Evolutionary conservation across 805 yeast species (phyloP), one percentile per base, ranked within the genome.

Genomic region (Saccharomycopsis sp.): DNA sequence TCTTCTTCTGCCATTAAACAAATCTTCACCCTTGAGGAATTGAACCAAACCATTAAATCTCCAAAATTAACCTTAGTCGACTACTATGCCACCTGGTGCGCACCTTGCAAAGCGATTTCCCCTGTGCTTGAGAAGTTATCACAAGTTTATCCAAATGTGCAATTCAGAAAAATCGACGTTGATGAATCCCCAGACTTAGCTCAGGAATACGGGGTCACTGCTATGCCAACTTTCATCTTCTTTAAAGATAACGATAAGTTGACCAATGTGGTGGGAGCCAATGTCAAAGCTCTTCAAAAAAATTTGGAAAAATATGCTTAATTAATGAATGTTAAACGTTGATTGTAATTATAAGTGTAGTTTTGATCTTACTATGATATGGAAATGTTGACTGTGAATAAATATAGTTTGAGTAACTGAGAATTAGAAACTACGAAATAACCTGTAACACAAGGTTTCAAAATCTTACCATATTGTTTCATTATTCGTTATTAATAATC

Each of bases 1-100:
- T n/a, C n/a, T n/a, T n/a, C n/a, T n/a, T 23, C 26, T 23, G 10
- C 26, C 10, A 36, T 41, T 27, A 34, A 27, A 5, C 31, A 41
- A 21, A 4, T 41, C 10, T 21, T 10, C 5, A 36, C 30, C 13
- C 41, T 41, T n/a, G 20, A n/a, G 4, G 29, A 29, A 40, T 30
- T 44, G 9, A 27, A 44, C 10, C 15, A 31, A 18, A 27, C 19
- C 5, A 44, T 44, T 27, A 36, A 31, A 31, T 45, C 55, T 10
- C 56, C 62, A 27, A 65, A 70, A 42, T 55, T 72, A 28, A 62
- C 78, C 1, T 61, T 78, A 2, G 70, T 77, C 37, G 85, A 79
- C 54, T 79, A 78, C 55, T 75, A 68, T 57, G 85, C 86, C 25
- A 70, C 75, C 9, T 79, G 86, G 86, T 79, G 86, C 58, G 84